Evolutionary conservation across 1,284 basidiomycete species (phyloP).

Genomic region (Cutaneotrichosporon curvatum): DNA sequence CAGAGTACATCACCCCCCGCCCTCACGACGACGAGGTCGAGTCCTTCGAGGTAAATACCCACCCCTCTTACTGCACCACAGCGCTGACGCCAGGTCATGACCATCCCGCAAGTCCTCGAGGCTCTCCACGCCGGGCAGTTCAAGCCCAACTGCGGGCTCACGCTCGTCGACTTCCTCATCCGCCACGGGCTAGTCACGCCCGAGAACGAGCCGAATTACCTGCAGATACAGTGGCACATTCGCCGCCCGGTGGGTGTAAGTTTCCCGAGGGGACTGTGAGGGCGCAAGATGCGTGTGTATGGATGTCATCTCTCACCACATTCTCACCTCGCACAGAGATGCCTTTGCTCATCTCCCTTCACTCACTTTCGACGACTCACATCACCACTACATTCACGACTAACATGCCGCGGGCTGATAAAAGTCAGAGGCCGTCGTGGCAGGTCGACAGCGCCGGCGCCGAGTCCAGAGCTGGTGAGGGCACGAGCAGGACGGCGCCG

Average conservation of each 20-base stretch:
- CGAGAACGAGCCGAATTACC: slow-evolving; percentile 47
- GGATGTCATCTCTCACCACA: too few species aligned
- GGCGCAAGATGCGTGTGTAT: too few species aligned
- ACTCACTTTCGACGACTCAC: too few species aligned
- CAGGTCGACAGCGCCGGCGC: too few species aligned
- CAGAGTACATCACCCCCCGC: slow-evolving; percentile 53
- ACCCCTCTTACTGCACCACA: neutral
- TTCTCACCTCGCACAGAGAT: too few species aligned
- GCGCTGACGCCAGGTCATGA: slow-evolving; percentile 25
- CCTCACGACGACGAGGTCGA: slow-evolving; percentile 91
- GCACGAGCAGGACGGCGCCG: too few species aligned
- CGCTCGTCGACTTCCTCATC: slow-evolving; percentile 53
- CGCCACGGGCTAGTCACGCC: slow-evolving; percentile 52
- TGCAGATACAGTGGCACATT: slow-evolving; percentile 40
- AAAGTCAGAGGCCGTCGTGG: too few species aligned
- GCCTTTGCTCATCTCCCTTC: too few species aligned
- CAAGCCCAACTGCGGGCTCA: slow-evolving; percentile 55
- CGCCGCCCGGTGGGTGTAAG: slow-evolving; percentile 35
- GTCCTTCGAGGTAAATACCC: slow-evolving; percentile 57
- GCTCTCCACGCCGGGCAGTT: slow-evolving; percentile 48
- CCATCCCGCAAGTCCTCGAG: slow-evolving; percentile 42
- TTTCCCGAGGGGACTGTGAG: slow-evolving; percentile 11
- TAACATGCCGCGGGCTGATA: too few species aligned
- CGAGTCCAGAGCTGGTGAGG: too few species aligned
- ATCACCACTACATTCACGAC: too few species aligned